Percentiles rank a stretch among this genome's conserved stretches.
Evolutionary conservation across 1,284 basidiomycete species (phyloP).

Genomic region (Microbotryum lychnidis-dioicae): DNA sequence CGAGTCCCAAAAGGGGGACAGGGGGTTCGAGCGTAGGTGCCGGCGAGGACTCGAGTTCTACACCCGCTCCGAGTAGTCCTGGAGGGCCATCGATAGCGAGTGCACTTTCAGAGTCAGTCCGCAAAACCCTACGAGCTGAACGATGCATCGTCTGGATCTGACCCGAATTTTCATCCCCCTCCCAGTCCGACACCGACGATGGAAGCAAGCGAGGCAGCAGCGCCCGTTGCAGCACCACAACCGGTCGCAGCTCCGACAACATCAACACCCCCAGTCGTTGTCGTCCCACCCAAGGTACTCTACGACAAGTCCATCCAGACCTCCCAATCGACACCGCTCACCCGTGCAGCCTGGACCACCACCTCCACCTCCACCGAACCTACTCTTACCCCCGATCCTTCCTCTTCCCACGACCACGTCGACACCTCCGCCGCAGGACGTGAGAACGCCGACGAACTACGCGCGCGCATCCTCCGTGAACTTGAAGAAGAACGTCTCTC

Average conservation of each 20-base stretch:
- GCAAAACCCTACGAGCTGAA: too few species aligned
- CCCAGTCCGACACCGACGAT: too few species aligned
- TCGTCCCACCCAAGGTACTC: constrained; percentile 11
- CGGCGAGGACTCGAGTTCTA: too few species aligned
- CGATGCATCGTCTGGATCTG: too few species aligned
- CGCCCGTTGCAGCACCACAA: too few species aligned
- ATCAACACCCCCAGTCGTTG: too few species aligned
- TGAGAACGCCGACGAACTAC: constrained; percentile 53
- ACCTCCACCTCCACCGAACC: constrained; percentile 6
- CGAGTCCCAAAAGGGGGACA: not conserved
- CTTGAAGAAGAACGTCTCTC: constrained; percentile 57
- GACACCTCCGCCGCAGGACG: constrained; percentile 45
- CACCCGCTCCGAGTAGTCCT: too few species aligned
- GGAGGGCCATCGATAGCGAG: too few species aligned
- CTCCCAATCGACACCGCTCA: constrained; percentile 4
- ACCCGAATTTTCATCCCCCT: too few species aligned
- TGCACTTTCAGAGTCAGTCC: too few species aligned
- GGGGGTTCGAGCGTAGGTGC: not conserved
- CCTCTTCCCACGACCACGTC: constrained; percentile 38
- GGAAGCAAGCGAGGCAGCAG: too few species aligned
- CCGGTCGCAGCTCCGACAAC: too few species aligned
- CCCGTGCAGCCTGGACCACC: not conserved
- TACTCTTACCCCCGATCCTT: not conserved
- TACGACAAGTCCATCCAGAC: constrained; percentile 32
- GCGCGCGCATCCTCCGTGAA: constrained; percentile 53